Percentiles rank a stretch among this genome's conserved stretches.
Conservation (phyloP, 768 basidiomycete species). For the Xerocomellus chrysenteron region DNA sequence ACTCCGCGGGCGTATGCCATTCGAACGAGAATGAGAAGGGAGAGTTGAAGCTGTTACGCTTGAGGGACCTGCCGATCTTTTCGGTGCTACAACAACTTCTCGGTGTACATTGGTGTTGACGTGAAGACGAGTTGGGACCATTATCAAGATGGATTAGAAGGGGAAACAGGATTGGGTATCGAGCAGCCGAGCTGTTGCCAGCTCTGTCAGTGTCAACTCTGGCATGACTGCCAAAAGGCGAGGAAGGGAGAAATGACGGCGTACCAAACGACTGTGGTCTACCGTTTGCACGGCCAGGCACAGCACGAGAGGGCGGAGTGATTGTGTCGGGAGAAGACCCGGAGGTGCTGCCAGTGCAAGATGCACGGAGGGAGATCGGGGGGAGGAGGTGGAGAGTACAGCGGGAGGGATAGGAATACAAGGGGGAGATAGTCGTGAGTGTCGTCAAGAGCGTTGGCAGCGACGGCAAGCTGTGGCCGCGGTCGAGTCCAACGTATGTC, state of each 20-base stretch:
- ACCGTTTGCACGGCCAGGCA: not conserved
- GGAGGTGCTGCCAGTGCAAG: too few species aligned
- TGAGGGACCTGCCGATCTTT: slow-evolving; percentile 30
- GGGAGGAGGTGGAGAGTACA: slow-evolving; percentile 7
- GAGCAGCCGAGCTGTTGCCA: slow-evolving; percentile 3
- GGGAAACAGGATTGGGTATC: not conserved
- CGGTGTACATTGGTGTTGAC: slow-evolving; percentile 47
- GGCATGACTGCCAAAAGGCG: slow-evolving; percentile 2
- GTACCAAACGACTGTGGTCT: slow-evolving; percentile 9
- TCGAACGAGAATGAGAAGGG: slow-evolving; percentile 13
- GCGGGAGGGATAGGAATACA: slow-evolving; percentile 26
- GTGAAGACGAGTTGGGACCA: slow-evolving; percentile 46
- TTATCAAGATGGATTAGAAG: slow-evolving; percentile 20
- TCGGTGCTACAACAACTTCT: slow-evolving; percentile 34
- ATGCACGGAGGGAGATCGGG: not conserved
- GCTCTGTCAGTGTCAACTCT: slow-evolving; percentile 9
- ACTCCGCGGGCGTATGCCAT: slow-evolving; percentile 41
- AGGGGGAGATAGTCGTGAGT: slow-evolving; percentile 22
- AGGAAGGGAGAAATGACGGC: not conserved
- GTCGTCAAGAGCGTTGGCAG: slow-evolving; percentile 21
- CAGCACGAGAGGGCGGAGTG: too few species aligned
- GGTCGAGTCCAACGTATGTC: slow-evolving; percentile 26
- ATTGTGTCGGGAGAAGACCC: too few species aligned
- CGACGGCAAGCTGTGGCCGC: not conserved
- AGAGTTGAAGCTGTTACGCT: slow-evolving; percentile 27